phyloP scores from a whole-genome alignment of 208 protist species.

The Crithidia expoeki region DNA sequence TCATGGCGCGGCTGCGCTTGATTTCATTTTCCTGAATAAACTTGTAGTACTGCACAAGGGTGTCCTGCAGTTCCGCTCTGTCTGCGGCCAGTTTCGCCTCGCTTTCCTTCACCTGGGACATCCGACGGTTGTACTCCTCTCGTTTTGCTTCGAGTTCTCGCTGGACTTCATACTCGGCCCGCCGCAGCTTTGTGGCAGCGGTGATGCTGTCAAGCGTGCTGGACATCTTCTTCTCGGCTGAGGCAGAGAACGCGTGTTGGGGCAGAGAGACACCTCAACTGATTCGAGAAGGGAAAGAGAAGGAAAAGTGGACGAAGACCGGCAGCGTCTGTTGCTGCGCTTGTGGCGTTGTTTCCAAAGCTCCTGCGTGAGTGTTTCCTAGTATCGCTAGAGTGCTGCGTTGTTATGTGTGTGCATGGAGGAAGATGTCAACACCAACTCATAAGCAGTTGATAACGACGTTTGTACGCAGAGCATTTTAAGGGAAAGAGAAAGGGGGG shows the following conservation, averaged over 20 bases:
- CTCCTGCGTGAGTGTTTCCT: too few species aligned
- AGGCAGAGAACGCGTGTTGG: too few species aligned
- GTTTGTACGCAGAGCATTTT: too few species aligned
- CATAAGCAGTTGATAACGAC: too few species aligned
- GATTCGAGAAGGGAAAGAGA: constrained; percentile 1
- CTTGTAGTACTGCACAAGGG: constrained; percentile 93
- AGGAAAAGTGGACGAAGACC: neutral
- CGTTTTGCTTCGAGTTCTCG: constrained; percentile 88
- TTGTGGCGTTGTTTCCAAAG: too few species aligned
- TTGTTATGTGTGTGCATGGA: too few species aligned
- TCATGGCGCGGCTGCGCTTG: constrained; percentile 85
- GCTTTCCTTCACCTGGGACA: constrained; percentile 81
- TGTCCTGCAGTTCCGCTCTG: constrained; percentile 88
- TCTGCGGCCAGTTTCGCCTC: constrained; percentile 80
- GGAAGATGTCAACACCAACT: too few species aligned
- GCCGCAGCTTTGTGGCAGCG: constrained; percentile 86
- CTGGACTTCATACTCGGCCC: constrained; percentile 85
- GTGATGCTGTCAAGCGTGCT: constrained; percentile 90
- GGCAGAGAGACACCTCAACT: too few species aligned
- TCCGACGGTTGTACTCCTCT: constrained; percentile 81
- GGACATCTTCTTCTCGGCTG: constrained; percentile 45
- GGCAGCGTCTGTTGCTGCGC: neutral
- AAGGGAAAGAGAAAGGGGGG: too few species aligned
- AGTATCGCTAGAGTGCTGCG: too few species aligned
- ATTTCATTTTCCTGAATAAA: constrained; percentile 95